Conservation (phyloP, 768 basidiomycete genomes). For the Agrocybe pediades region DNA sequence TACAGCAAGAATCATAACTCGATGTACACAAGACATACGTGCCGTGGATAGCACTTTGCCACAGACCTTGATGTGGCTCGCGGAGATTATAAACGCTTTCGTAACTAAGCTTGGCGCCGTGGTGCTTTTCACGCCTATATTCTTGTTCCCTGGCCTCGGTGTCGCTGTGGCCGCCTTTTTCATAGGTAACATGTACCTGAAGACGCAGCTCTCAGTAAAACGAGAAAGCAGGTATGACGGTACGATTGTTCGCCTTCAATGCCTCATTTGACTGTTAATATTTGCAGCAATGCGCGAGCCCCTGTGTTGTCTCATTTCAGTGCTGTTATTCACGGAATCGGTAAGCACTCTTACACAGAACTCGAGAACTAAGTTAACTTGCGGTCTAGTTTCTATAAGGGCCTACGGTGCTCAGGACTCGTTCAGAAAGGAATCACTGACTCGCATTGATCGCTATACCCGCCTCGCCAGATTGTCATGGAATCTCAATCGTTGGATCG, state of each 20-base stretch:
- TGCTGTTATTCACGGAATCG: slow-evolving; percentile 52
- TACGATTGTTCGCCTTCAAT: too few species aligned
- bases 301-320: slow-evolving; percentile 20
- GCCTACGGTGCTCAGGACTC: slow-evolving; percentile 60
- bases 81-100: slow-evolving; percentile 33
- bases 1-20: slow-evolving; percentile 56
- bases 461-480: slow-evolving; percentile 46
- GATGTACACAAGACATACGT: slow-evolving; percentile 67
- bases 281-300: slow-evolving; percentile 17
- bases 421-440: slow-evolving; percentile 43
- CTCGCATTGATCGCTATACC: slow-evolving; percentile 53
- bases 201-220: slow-evolving; percentile 46
- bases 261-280: too few species aligned
- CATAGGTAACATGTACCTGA: slow-evolving; percentile 43
- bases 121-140: slow-evolving; percentile 42
- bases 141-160: slow-evolving; percentile 43
- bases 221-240: too few species aligned
- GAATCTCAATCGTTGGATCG: slow-evolving; percentile 45
- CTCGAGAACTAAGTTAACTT: neutral
- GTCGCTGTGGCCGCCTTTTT: slow-evolving; percentile 44
- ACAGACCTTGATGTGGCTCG: slow-evolving; percentile 23
- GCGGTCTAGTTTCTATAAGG: slow-evolving; percentile 47
- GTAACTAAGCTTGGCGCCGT: slow-evolving; percentile 44
- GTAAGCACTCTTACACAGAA: slow-evolving; percentile 24
- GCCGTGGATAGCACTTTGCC: slow-evolving; percentile 50